These are phyloP conservation scores for Termitomyces sp. DNA, from an alignment of 768 basidiomycete species.

Conservation along the genomic window DNA sequence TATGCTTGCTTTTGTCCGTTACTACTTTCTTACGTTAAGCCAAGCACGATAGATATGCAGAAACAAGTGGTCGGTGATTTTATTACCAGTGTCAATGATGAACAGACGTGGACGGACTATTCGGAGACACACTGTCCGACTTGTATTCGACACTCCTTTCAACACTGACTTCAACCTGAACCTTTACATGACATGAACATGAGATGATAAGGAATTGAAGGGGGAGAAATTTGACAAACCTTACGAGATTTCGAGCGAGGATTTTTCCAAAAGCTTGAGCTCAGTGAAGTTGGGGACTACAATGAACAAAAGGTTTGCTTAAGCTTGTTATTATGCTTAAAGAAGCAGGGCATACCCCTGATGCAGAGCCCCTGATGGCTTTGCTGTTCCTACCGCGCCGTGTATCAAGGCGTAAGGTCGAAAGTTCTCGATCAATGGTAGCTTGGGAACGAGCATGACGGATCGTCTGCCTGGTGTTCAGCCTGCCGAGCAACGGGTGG, in stretches of 20 bases:
- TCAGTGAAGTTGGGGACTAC: background rate
- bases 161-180: constrained; percentile 11
- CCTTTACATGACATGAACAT: background rate
- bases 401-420: constrained; percentile 3
- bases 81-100: background rate
- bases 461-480: constrained; percentile 21
- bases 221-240: background rate
- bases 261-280: background rate
- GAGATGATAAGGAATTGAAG: background rate
- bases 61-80: background rate
- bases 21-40: background rate
- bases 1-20: background rate
- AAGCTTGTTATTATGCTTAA: background rate
- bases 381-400: background rate
- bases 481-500: constrained; percentile 1
- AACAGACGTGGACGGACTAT: background rate
- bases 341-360: background rate
- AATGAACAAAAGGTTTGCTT: background rate
- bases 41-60: background rate
- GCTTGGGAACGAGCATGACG: constrained; percentile 12
- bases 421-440: constrained; percentile 4
- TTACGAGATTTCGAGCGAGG: background rate
- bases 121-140: background rate
- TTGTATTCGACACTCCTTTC: constrained; percentile 12
- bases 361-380: background rate